Evolutionary conservation across 805 yeast genomes (phyloP).

Genomic region (Kodamaea nitidulidarum): DNA sequence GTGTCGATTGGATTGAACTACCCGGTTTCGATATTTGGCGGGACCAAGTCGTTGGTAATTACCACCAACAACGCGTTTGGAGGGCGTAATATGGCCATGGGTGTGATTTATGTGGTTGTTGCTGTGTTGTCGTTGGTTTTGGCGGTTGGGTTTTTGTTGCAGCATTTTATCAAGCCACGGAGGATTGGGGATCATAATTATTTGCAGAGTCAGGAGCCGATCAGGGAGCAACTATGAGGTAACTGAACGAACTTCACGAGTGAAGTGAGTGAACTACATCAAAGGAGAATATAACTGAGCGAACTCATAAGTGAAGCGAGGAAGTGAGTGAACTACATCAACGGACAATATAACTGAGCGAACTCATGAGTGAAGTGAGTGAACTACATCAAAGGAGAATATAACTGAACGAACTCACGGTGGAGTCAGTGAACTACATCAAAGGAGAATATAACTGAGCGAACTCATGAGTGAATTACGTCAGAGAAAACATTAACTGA

Average conservation of each 20-base stretch:
- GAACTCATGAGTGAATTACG: no score
- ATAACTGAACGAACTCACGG: background rate
- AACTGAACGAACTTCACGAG: no score
- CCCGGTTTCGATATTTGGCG: slow-evolving; percentile 80
- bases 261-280: no score
- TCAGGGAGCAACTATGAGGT: slow-evolving; percentile 20
- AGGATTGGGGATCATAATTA: slow-evolving; percentile 77
- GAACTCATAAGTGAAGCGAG: background rate
- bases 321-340: no score
- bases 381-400: no score
- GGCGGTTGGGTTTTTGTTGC: slow-evolving; percentile 71
- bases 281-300: background rate
- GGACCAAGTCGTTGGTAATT: slow-evolving; percentile 78
- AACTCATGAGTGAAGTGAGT: background rate
- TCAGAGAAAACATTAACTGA: no score
- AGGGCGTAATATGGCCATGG: slow-evolving; percentile 80
- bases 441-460: no score
- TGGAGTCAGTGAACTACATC: background rate
- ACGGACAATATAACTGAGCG: no score
- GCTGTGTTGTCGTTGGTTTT: slow-evolving; percentile 73
- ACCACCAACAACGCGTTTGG: slow-evolving; percentile 84
- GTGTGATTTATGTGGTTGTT: slow-evolving; percentile 79
- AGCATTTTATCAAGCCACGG: slow-evolving; percentile 81
- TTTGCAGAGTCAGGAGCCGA: slow-evolving; percentile 21
- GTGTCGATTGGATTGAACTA: slow-evolving; percentile 69